Base-by-base conservation (phyloP, 306 rosid genomes). In the Adenanthera pavonina region DNA sequence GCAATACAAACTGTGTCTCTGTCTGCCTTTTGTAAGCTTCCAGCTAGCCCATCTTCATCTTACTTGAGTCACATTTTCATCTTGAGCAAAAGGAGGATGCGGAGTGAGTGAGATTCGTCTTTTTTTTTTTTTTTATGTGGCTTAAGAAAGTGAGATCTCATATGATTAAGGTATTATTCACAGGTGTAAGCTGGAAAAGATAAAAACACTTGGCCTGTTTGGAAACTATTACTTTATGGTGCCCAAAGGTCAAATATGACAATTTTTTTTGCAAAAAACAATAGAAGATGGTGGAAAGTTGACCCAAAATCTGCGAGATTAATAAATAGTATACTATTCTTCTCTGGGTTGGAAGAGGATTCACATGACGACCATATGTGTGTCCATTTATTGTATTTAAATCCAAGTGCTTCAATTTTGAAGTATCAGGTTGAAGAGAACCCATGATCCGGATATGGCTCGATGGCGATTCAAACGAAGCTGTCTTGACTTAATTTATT, bases 351-450 rank as follows among this genome's bases (percentile, higher is more conserved):
- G 75, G 4, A 41, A 51, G 81, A 17, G 84, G 36, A 53, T 46
- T 85, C 74, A 73, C 83, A 78, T 81, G 88, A 80, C 61, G 13
- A 80, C 75, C 54, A 17, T 74, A 67, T 61, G 59, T 43, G 14
- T 30, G 8, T 68, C 53, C 8, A 3, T 74, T 35, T 54, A 10
- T 53, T 74, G n/a, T 72, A 65, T 77, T 65, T 57, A 44, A 76
- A 54, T 70, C 72, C 19, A 47, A 11, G n/a, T 34, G 49, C 41
- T 76, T 65, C 8, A 81, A 59, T 84, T 80, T 52, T 66, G 77
- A 56, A 65, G 8, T 48, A 17, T 7, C 64, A 64, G 41, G 77
- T 73, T 49, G 77, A 56, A 16, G 53, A 34, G 82, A 1, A 69
- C 34, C 74, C 80, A 73, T 14, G 11, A 16, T 19, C 8, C 49